These are phyloP conservation scores for Polyrhizophydium stewartii DNA, from an alignment of 371 early-diverging fungal genomes.

Conservation along the genomic window DNA sequence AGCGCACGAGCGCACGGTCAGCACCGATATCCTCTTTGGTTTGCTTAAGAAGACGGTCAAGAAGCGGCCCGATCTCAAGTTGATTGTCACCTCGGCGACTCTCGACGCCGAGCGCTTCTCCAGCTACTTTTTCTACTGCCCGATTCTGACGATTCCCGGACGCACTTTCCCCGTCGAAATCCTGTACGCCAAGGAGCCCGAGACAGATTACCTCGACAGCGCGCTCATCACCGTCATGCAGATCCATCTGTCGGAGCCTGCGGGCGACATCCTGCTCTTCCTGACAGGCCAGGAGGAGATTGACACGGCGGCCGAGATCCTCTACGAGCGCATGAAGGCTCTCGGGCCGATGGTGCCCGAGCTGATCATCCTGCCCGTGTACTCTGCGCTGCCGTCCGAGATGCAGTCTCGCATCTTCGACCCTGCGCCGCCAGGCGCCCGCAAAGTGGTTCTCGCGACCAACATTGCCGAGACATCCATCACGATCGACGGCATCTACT, in stretches of 20 bases:
- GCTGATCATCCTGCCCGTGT: slow-evolving; percentile 89
- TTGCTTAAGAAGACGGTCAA: slow-evolving; percentile 84
- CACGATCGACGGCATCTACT: slow-evolving; percentile 98
- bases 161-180: slow-evolving; percentile 94
- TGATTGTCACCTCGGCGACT: slow-evolving; percentile 96
- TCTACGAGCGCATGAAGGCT: slow-evolving; percentile 93
- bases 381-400: slow-evolving; percentile 90
- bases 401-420: slow-evolving; percentile 95
- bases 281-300: slow-evolving; percentile 97
- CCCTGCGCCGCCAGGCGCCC: slow-evolving; percentile 83
- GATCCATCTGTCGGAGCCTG: slow-evolving; percentile 92
- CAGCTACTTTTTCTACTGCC: slow-evolving; percentile 84
- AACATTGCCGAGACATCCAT: slow-evolving; percentile 99
- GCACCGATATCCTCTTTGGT: slow-evolving; percentile 98
- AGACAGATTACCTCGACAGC: slow-evolving; percentile 90
- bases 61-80: slow-evolving; percentile 80
- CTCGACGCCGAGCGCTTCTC: slow-evolving; percentile 94
- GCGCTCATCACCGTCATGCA: slow-evolving; percentile 93
- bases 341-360: slow-evolving; percentile 92
- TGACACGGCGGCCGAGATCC: slow-evolving; percentile 86
- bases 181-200: slow-evolving; percentile 91
- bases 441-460: slow-evolving; percentile 97
- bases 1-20: slow-evolving; percentile 98
- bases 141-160: slow-evolving; percentile 96
- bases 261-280: slow-evolving; percentile 97